Evolutionary conservation across 1,284 basidiomycete genomes (phyloP), one percentile per base, ranked within the genome.

Genomic region (Athelia sp.): DNA sequence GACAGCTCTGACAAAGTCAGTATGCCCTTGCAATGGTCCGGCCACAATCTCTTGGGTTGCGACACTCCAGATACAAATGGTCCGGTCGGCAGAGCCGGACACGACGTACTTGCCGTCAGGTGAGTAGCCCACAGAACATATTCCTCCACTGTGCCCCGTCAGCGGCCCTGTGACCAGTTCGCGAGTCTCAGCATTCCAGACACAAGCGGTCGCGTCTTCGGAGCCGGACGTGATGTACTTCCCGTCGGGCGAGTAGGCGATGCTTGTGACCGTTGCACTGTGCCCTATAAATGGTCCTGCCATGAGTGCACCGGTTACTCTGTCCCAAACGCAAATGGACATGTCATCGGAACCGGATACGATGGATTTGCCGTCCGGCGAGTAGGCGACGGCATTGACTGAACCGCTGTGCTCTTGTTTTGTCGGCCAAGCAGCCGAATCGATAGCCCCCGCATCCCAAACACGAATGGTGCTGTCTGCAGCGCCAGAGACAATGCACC

Each of bases 401-500:
- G n/a, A n/a, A n/a, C n/a, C n/a, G n/a, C n/a, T n/a, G n/a, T n/a
- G n/a, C n/a, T n/a, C n/a, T n/a, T n/a, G n/a, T n/a, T n/a, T n/a
- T n/a, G n/a, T n/a, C n/a, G n/a, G n/a, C n/a, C n/a, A n/a, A n/a
- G n/a, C n/a, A n/a, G n/a, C n/a, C n/a, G 32, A 34, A 11, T 34
- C 11, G 32, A 34, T 34, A 11, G 32, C n/a, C 40, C n/a, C n/a
- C n/a, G n/a, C n/a, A n/a, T n/a, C n/a, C n/a, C 32, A 35, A 35
- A 35, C n/a, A 11, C 32, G 11, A n/a, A 35, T n/a, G 11, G 32
- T 35, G 13, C 32, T n/a, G 40, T 67, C 66, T 29, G 50, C 44
- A 15, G 60, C 58, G 23, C 62, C 58, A 24, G 63, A 64, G 2
- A 57, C 59, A 17, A 68, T 51, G 17, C 52, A 47, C 3, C 31